Base-by-base conservation (phyloP, 2,329 filamentous ascomycete species). In the Aspergillus proliferans region DNA sequence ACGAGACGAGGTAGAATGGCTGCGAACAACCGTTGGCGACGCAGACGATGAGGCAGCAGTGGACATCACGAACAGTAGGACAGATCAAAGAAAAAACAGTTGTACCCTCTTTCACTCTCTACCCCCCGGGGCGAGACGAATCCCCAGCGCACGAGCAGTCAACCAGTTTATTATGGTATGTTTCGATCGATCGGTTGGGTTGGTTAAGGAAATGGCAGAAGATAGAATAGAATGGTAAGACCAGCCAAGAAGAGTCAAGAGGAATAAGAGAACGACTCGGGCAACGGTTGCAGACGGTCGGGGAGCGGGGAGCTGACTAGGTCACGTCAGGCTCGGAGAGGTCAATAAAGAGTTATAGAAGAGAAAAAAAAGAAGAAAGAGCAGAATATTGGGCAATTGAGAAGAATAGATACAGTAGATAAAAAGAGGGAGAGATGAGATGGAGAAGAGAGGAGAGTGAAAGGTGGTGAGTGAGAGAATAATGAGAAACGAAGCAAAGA, bases 1-100 rank as follows among this genome's bases (percentile, higher is more conserved):
- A 58, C 72, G 70, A 63, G 72, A 71, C 47, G 72, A 75, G 52
- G 66, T 72, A 52, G 76, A 77, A 50, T 75, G 71, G 57, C 71
- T 78, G 60, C 76, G 76, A 54, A 72, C 70, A 51, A 79, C 63
- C 45, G 73, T 63, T 18, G 76, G 67, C 52, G 72, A 64, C 52
- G 71, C 70, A 54, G 73, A 70, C 46, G 69, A 67, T 41, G 65
- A 60, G 49, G 76, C 71, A 54, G 76, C 68, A 48, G 75, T 67
- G 57, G 72, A 72, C 72, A 75, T 75, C 54, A 59, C 59, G 58
- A 58, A 22, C 15, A 19, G 38, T 54, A 55, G 43, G 48, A 22
- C 45, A 28, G 12, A 39, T 19, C 46, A 46, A 39, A 51, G 39
- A 22, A 42, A 43, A 39, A 28, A 28, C 22, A 26, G 14, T n/a